Percentiles rank a stretch among this genome's conserved stretches.
Evolutionary conservation across 352 stramenopile species (phyloP).

Genomic region (Pythium insidiosum): DNA sequence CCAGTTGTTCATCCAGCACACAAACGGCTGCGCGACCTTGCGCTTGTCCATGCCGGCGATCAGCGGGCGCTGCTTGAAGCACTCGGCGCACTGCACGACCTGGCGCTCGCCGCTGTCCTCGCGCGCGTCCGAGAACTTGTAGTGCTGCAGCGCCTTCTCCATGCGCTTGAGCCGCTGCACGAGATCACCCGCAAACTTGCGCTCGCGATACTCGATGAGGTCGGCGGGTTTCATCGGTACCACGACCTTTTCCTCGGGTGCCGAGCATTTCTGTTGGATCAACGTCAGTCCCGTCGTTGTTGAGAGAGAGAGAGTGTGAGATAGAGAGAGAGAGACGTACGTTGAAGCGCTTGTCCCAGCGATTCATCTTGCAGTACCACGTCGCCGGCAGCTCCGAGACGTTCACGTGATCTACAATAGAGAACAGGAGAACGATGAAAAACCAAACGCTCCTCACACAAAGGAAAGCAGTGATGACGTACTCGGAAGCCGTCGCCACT

Average conservation of each 20-base stretch:
- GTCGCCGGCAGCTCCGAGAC: conserved; percentile 59
- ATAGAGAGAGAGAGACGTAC: conserved; percentile 17
- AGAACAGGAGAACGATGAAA: neutral
- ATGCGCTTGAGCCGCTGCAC: conserved; percentile 64
- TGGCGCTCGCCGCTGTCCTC: conserved; percentile 65
- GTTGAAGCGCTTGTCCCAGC: conserved; percentile 74
- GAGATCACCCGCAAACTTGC: conserved; percentile 59
- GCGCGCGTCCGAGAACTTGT: conserved; percentile 51
- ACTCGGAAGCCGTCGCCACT: conserved; percentile 79
- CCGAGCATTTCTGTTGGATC: conserved; percentile 81
- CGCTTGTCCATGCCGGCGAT: conserved; percentile 64
- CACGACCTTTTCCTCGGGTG: conserved; percentile 54
- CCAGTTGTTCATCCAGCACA: conserved; percentile 80
- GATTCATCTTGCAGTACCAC: conserved; percentile 87
- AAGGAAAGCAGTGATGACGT: conserved; percentile 8
- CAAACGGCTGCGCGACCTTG: conserved; percentile 66
- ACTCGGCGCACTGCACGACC: conserved; percentile 62
- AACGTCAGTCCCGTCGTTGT: no score
- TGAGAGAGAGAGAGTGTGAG: no score
- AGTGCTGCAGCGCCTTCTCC: conserved; percentile 56
- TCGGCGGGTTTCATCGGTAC: conserved; percentile 63
- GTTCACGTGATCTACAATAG: conserved; percentile 55
- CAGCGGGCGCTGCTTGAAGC: conserved; percentile 63
- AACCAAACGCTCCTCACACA: neutral
- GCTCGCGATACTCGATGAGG: conserved; percentile 49